A percentile compares a stretch with the other conserved stretches of the same genome.
Evolutionary conservation across 805 yeast species (phyloP).

Genomic region (Candida maesae): DNA sequence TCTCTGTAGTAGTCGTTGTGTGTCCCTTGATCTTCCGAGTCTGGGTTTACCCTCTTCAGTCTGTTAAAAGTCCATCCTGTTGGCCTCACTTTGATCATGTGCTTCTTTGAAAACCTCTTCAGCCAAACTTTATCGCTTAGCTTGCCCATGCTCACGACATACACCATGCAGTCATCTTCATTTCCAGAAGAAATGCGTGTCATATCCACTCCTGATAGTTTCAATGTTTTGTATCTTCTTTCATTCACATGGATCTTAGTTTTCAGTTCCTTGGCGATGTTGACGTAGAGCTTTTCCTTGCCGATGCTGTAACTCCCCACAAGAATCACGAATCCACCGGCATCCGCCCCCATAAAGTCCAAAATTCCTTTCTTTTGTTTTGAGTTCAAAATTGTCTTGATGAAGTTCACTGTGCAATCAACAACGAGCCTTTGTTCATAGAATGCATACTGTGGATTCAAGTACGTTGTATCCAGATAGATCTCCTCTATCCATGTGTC

Average conservation of each 20-base stretch:
- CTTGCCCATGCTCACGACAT: slow-evolving; percentile 67
- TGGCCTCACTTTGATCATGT: slow-evolving; percentile 70
- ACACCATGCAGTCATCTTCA: slow-evolving; percentile 42
- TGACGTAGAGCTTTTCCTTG: slow-evolving; percentile 78
- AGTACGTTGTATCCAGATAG: slow-evolving; percentile 88
- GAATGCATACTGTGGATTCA: slow-evolving; percentile 68
- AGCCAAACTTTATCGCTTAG: slow-evolving; percentile 33
- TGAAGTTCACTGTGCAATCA: slow-evolving; percentile 44
- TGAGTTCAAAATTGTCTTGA: slow-evolving; percentile 30
- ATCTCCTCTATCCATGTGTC: slow-evolving; percentile 47
- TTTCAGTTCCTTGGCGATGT: slow-evolving; percentile 48
- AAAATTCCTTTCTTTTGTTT: slow-evolving; percentile 29
- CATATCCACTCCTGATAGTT: slow-evolving; percentile 15
- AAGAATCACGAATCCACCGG: slow-evolving; percentile 46
- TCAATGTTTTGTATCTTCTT: slow-evolving; percentile 29
- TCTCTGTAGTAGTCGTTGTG: neutral
- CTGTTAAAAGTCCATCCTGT: slow-evolving; percentile 83
- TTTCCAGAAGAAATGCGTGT: slow-evolving; percentile 8
- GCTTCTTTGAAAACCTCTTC: slow-evolving; percentile 24
- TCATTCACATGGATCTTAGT: slow-evolving; percentile 49
- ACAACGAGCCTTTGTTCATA: slow-evolving; percentile 76
- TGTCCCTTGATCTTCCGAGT: neutral
- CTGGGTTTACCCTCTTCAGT: slow-evolving; percentile 3
- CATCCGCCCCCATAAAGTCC: slow-evolving; percentile 30
- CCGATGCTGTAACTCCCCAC: slow-evolving; percentile 93